Evolutionary conservation across 129 eudicot genomes (phyloP).

Genomic region (Flaveria brownii): DNA sequence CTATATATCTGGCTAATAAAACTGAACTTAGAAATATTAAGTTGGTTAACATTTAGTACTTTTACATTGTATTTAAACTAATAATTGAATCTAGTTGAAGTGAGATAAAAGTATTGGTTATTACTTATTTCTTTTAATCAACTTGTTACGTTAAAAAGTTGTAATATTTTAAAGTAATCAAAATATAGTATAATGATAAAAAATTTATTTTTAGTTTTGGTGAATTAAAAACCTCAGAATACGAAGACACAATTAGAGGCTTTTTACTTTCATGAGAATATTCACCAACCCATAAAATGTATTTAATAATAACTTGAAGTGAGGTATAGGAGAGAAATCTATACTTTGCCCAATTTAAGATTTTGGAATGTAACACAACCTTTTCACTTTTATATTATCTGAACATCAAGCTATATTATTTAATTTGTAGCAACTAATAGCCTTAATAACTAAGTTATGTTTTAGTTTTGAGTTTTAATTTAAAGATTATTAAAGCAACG

Average conservation of each 20-base stretch:
- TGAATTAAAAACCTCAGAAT: not conserved
- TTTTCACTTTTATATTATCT: not conserved
- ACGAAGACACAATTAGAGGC: not conserved
- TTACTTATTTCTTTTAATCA: not conserved
- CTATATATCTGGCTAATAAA: too few species aligned
- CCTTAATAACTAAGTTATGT: too few species aligned
- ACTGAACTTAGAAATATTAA: too few species aligned
- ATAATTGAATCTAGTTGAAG: not conserved
- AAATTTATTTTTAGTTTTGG: not conserved
- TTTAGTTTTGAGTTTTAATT: too few species aligned
- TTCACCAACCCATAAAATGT: not conserved
- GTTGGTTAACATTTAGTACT: too few species aligned
- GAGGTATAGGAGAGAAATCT: conserved; percentile 19
- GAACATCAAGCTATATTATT: not conserved
- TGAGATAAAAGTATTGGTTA: not conserved
- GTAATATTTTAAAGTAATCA: not conserved
- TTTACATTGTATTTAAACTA: not conserved
- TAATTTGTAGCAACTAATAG: too few species aligned
- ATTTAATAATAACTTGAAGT: conserved; percentile 25
- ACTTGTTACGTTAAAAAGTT: not conserved
- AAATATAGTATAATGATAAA: not conserved
- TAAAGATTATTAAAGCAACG: too few species aligned
- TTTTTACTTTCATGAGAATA: not conserved
- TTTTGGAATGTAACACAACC: conserved; percentile 20
- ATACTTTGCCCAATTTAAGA: conserved; percentile 29